Evolutionary conservation across 2,329 filamentous ascomycete genomes (phyloP).

Genomic region (Purpureocillium lavendulum): DNA sequence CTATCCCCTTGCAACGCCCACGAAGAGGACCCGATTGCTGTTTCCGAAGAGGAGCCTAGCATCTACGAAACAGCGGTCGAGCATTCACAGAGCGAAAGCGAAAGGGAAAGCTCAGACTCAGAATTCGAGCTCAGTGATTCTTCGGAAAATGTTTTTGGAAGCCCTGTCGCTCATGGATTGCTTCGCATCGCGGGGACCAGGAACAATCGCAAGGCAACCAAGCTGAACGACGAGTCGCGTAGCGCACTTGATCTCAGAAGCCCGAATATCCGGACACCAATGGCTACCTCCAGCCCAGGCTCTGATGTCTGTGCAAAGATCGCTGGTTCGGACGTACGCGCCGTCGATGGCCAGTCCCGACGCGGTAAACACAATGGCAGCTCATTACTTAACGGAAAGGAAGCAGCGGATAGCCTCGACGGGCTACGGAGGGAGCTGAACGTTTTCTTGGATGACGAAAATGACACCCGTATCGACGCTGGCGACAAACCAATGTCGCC

Average conservation of each 20-base stretch:
- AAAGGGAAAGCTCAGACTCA: conserved; percentile 4
- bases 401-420: too few species aligned
- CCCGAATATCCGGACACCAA: too few species aligned
- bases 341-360: too few species aligned
- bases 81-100: conserved; percentile 6
- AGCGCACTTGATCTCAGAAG: too few species aligned
- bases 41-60: conserved; percentile 12
- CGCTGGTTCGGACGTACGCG: too few species aligned
- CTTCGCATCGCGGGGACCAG: background rate
- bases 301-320: too few species aligned
- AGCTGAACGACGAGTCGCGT: too few species aligned
- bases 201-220: too few species aligned
- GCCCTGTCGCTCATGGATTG: background rate
- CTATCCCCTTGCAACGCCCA: too few species aligned
- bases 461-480: background rate
- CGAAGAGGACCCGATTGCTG: background rate
- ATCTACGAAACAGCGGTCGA: conserved; percentile 15
- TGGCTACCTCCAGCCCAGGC: too few species aligned
- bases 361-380: too few species aligned
- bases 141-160: background rate
- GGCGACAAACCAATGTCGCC: conserved; percentile 4
- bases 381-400: too few species aligned
- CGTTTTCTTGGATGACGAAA: background rate
- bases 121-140: conserved; percentile 10
- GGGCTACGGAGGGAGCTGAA: background rate